Evolutionary conservation across 2,329 filamentous ascomycete species (phyloP), one percentile per base, ranked within the genome.

Genomic region (Exophiala sp.): DNA sequence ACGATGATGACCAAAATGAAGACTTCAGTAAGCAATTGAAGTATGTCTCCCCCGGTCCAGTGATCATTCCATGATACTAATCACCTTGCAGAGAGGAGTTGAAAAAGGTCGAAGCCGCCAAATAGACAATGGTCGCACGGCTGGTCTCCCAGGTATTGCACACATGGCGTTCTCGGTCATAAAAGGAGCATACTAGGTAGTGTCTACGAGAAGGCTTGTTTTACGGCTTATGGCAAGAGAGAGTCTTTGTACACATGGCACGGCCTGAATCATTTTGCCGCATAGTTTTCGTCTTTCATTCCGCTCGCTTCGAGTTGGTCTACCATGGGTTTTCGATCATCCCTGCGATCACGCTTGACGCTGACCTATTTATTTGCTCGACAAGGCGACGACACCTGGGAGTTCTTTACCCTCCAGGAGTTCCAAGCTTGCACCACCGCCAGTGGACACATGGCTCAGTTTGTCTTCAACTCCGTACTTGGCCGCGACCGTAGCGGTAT

Each of bases 371-470:
- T 77, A 82, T 74, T 82, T 82, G 75, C 75, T 81, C 73, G 90
- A 96, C 69, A 98, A 82, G 63, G 91, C 91, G 65, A 80, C 77
- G 58, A 98, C 90, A 77, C 93, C 93, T 50, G 93, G 93, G 66
- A 98, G 79, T 59, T 88, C 91, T 81, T 98, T 98, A 73, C 93
- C 93, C 81, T 98, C 93, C 57, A 98, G 82, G 64, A 98, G 77
- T 79, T 98, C 93, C 66, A 98, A 78, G 63, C 85, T 91, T 60
- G 93, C 93, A 74, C 93, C 93, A 66, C 93, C 93, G 62, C 93
- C 93, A 24, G 93, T 98, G 43, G 89, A 95, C 58, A 98, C 93
- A 76, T 98, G 93, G 77, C 89, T 96, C 66, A 97, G 80, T 82
- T 97, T 94, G 73, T 88, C 83, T 79, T 98, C 93, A 57, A 88